A percentile compares a stretch with the other conserved stretches of the same genome.
Conservation (phyloP, 495 filamentous ascomycete species). For the Penicillium arizonense region DNA sequence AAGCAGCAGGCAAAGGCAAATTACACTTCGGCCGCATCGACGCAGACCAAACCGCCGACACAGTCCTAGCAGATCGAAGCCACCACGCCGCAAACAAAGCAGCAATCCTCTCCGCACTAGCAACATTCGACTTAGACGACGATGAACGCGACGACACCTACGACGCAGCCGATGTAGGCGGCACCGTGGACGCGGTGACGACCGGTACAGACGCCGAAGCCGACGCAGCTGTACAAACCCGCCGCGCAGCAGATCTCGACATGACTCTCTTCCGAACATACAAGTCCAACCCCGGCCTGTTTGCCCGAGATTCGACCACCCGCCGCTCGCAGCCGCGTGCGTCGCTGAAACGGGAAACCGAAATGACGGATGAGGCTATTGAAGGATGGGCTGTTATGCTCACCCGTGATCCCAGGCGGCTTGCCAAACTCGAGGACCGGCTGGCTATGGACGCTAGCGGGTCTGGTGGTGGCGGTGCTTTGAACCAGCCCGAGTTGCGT, state of each 20-base stretch:
- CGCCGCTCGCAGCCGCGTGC: constrained; percentile 59
- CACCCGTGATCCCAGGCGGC: constrained; percentile 61
- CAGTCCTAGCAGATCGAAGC: constrained; percentile 48
- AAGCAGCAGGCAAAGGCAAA: constrained; percentile 43
- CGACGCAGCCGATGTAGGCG: constrained; percentile 86
- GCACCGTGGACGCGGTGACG: constrained; percentile 65
- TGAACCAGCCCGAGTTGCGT: constrained; percentile 56
- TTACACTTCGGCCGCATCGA: constrained; percentile 77
- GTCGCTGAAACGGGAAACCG: constrained; percentile 71
- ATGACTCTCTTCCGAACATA: constrained; percentile 65
- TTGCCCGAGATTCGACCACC: constrained; percentile 66
- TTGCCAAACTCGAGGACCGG: constrained; percentile 63
- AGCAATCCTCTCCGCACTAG: constrained; percentile 86
- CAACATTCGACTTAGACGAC: constrained; percentile 89
- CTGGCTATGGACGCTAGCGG: constrained; percentile 58
- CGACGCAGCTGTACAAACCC: constrained; percentile 33
- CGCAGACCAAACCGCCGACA: constrained; percentile 61
- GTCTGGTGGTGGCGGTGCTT: constrained; percentile 14
- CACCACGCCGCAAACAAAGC: constrained; percentile 70
- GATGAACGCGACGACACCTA: constrained; percentile 98
- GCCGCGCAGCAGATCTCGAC: constrained; percentile 33
- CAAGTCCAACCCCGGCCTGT: constrained; percentile 58
- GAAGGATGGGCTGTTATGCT: constrained; percentile 95
- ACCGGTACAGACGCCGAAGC: constrained; percentile 39
- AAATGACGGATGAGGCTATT: constrained; percentile 90